phyloP scores from a whole-genome alignment of 768 basidiomycete species.

The Mycena latifolia region DNA sequence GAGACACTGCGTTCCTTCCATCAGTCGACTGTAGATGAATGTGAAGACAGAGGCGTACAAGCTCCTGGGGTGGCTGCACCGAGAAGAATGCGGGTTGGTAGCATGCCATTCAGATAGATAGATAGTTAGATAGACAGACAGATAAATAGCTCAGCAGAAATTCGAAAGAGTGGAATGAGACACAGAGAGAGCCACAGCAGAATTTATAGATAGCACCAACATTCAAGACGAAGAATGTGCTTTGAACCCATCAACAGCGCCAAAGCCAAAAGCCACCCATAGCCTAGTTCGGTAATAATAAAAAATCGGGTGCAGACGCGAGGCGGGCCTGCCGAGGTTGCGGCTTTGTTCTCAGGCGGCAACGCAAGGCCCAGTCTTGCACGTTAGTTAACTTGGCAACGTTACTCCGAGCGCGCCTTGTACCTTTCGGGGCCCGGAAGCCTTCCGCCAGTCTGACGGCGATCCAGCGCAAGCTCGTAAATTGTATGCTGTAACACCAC shows the following conservation, averaged over 20 bases:
- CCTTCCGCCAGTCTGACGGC: too few species aligned
- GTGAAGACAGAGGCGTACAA: too few species aligned
- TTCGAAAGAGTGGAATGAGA: neutral
- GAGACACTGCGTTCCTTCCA: too few species aligned
- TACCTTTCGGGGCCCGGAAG: neutral
- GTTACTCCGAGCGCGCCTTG: neutral
- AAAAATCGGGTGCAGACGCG: slow-evolving; percentile 1
- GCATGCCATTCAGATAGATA: neutral
- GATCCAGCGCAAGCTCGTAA: too few species aligned
- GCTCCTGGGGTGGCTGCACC: too few species aligned
- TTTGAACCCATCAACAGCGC: neutral
- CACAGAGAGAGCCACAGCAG: neutral
- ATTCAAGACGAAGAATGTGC: slow-evolving; percentile 16
- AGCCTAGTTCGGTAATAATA: neutral
- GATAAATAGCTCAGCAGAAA: neutral
- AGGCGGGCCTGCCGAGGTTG: neutral
- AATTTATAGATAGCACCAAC: slow-evolving; percentile 1
- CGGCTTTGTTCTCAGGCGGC: too few species aligned
- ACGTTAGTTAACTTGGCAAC: too few species aligned
- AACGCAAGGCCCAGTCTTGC: too few species aligned
- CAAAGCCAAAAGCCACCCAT: neutral
- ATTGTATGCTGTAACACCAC: too few species aligned
- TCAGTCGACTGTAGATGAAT: too few species aligned
- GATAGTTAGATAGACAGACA: neutral
- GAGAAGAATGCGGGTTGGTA: neutral